Conservation (phyloP, 23 red algal genomes). For the Gracilariopsis chorda region DNA sequence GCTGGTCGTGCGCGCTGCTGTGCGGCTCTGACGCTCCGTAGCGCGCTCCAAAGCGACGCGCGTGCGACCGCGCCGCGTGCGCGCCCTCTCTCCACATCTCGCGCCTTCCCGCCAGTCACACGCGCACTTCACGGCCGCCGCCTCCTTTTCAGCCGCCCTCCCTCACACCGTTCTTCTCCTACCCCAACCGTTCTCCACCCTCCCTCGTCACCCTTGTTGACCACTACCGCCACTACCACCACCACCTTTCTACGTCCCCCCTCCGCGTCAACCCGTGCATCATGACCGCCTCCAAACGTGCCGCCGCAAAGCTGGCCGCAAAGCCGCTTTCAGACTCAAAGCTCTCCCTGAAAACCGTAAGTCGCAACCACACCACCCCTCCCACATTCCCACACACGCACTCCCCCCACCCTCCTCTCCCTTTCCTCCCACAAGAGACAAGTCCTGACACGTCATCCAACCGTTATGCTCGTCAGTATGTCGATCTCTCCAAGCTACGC, state of each 20-base stretch:
- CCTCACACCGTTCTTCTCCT: not conserved
- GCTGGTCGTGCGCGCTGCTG: no score
- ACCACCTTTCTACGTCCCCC: not conserved
- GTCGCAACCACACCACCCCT: no score
- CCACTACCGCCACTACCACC: not conserved
- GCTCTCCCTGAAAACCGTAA: not conserved
- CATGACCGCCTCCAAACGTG: constrained; percentile 1
- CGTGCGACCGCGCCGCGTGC: not conserved
- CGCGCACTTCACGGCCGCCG: not conserved
- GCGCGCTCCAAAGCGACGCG: no score
- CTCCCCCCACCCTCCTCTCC: not conserved
- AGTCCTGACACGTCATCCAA: no score
- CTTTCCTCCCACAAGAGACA: not conserved
- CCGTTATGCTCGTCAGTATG: constrained; percentile 35
- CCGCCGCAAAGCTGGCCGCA: not conserved
- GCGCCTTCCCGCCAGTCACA: not conserved
- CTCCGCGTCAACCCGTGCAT: no score
- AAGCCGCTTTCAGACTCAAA: not conserved
- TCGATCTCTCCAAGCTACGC: constrained; percentile 80
- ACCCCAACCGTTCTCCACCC: not conserved
- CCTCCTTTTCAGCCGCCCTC: not conserved
- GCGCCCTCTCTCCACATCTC: not conserved
- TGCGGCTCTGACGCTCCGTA: no score
- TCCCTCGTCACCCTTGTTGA: not conserved
- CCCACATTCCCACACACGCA: not conserved